Evolutionary conservation across 768 basidiomycete species (phyloP), one percentile per base, ranked within the genome.

Genomic region (Hygrophoropsis aurantiaca): DNA sequence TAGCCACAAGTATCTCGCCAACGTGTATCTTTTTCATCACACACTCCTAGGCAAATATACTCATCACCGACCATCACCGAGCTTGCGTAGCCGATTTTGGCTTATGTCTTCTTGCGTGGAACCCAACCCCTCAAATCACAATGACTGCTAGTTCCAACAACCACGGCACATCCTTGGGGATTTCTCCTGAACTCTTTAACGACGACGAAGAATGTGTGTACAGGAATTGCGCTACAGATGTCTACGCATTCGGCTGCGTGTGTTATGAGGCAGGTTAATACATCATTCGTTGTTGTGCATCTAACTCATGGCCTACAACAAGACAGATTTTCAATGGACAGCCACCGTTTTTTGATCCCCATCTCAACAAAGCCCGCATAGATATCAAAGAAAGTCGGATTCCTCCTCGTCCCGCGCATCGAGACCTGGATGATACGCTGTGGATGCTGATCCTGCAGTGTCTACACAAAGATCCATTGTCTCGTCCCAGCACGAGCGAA

Each of bases 361-460:
- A 51, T 19, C 54, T 39, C 19, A 50, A 36, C 55, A 48, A 38
- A 64, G 32, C 33, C 57, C 42, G 46, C 30, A 32, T 11, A 21
- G 63, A 18, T 33, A 48, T 34, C 46, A 42, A 2, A 53, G 64
- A 25, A 16, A 56, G 40, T 16, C 37, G 55, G 4, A 58, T 56
- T 3, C 54, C 33, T 1, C 61, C 55, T 2, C 67, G 8, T 36
- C 25, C 32, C 40, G 19, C 16, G 33, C 27, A 21, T 51, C 58
- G 5, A 65, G 66, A 27, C 6, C 13, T 67, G 30, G 61, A 67
- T 42, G 57, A 62, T 39, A 53, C 56, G 21, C 52, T 66, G 45
- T 71, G 69, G 68, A 19, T 24, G 43, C 51, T 69, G 10, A 55
- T 65, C 24, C 46, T 56, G 42, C 45, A 38, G 13, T 59, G 70